Evolutionary conservation across 371 early-diverging fungal genomes (phyloP), one percentile per base, ranked within the genome.

Genomic region (Mucor velutinosus): DNA sequence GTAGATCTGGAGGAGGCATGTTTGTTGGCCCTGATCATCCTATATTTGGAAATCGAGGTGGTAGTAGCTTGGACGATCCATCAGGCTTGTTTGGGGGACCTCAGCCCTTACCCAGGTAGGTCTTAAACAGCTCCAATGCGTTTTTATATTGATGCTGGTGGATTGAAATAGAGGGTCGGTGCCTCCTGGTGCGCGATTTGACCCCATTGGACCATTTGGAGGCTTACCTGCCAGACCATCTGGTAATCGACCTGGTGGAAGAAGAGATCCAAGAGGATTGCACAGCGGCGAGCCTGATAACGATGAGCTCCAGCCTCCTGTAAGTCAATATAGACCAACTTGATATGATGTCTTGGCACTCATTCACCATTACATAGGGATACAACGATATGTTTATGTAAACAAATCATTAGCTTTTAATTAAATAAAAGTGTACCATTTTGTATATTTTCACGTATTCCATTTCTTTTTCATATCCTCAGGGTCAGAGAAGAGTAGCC

Each of bases 141-240:
- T 37, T 1, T 35, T 11, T 12, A 56, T 39, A 27, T 33, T 37
- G 6, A 64, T 21, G 41, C 2, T 6, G 2, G 39, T 2, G 15
- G 37, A 1, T 60, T 57, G 23, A 37, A 58, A 1, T 61, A 83
- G 88, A 67, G 93, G 91, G 17, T 86, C 94, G 21, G 95, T 95
- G 7, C 97, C 97, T 3, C 93, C 94, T n/a, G 96, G 96, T 14
- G 97, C 97, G 6, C 86, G 97, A 23, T 97, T 94, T 79, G 97
- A 97, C 72, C 97, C 97, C 0, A 94, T 96, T 66, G 88, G 87
- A 8, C 97, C 97, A 6, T 92, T 93, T 72, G 92, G 89, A 3
- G 78, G 66, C 12, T 62, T 72, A 7, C 81, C 87, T 17, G 80
- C 76, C 14, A 79, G 84, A 49, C 75, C 74, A 5, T 79, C 87